Base-by-base conservation (phyloP, 371 early-diverging fungal genomes). In the Mucor ambiguus region DNA sequence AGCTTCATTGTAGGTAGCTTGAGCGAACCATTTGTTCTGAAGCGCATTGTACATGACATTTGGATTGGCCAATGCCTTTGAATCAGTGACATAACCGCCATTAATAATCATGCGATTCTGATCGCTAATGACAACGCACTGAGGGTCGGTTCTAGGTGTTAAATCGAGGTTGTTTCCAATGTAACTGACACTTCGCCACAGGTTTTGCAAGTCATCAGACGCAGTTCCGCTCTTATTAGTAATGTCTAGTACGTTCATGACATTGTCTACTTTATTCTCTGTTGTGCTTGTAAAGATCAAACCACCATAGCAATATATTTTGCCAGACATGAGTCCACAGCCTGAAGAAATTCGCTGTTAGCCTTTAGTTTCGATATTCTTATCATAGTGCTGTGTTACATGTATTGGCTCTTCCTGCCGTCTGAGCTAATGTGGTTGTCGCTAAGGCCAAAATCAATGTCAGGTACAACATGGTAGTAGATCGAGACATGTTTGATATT, bases 311-410 rank as follows among this genome's bases (percentile, higher is more conserved):
- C 61, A 61, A 12, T 33, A 61, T 2, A 61, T 22, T 24, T 61
- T 61, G 18, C 61, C 61, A n/a, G 22, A 44, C 33, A 61, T 28
- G 7, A 48, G 24, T 9, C 61, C 61, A 49, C 61, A 61, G n/a
- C 48, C 61, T 61, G 30, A 18, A 5, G 6, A 2, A 4, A 41
- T 2, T 16, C 5, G 18, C 41, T 41, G 18, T 41, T 41, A 41
- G 41, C 10, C 16, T 41, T 6, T 16, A 41, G 11, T 18, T 0
- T 18, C 6, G 18, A 16, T 18, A 5, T 33, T 33, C 18, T 41
- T 41, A 41, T 16, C 18, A 5, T 2, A 3, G 24, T 0, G 2
- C 1, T 52, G 28, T 3, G 26, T 52, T 52, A 52, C 52, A 52
- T 52, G 52, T 28, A 52, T 52, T 52, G 28, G 52, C 52, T 52